Percentiles rank a stretch among this genome's conserved stretches.
These are phyloP conservation scores for Pyricularia grisea DNA, from an alignment of 2,329 filamentous ascomycete genomes.

Conservation along the genomic window DNA sequence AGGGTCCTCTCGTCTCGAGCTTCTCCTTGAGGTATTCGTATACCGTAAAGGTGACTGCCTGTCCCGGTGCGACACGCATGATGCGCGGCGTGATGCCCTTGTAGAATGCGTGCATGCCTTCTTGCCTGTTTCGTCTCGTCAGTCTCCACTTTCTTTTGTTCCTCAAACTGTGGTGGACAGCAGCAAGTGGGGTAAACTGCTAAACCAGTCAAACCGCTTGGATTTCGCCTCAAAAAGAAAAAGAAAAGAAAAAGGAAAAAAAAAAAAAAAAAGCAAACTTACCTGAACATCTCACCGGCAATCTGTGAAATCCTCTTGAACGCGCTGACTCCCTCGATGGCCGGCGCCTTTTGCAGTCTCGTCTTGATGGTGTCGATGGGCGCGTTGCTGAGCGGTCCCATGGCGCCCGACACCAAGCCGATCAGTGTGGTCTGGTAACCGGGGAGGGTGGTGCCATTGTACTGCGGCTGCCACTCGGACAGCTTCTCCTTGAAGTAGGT, in stretches of 20 bases:
- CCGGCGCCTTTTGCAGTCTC: conserved; percentile 80
- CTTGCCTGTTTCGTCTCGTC: conserved; percentile 52
- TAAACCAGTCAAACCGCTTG: not conserved
- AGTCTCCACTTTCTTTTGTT: not conserved
- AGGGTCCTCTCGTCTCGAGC: conserved; percentile 55
- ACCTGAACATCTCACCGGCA: conserved; percentile 76
- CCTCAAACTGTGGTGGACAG: not conserved
- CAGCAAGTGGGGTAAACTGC: not conserved
- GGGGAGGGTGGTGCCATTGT: conserved; percentile 57
- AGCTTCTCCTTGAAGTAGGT: conserved; percentile 80
- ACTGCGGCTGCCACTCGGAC: conserved; percentile 62
- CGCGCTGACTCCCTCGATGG: conserved; percentile 71
- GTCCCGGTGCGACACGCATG: conserved; percentile 93
- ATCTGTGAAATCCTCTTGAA: conserved; percentile 71
- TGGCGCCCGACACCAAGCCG: conserved; percentile 82
- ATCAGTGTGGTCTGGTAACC: conserved; percentile 87
- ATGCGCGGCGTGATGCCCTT: conserved; percentile 97
- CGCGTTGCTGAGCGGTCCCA: conserved; percentile 92
- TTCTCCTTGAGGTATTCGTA: conserved; percentile 70
- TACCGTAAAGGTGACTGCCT: conserved; percentile 70
- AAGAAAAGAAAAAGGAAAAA: not conserved
- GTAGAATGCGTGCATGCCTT: conserved; percentile 92
- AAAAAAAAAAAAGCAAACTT: conserved; percentile 17
- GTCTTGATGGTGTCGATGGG: conserved; percentile 99
- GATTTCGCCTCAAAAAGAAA: not conserved